Base-by-base conservation (phyloP, 805 yeast species). In the Saccharomycopsis javanensis region DNA sequence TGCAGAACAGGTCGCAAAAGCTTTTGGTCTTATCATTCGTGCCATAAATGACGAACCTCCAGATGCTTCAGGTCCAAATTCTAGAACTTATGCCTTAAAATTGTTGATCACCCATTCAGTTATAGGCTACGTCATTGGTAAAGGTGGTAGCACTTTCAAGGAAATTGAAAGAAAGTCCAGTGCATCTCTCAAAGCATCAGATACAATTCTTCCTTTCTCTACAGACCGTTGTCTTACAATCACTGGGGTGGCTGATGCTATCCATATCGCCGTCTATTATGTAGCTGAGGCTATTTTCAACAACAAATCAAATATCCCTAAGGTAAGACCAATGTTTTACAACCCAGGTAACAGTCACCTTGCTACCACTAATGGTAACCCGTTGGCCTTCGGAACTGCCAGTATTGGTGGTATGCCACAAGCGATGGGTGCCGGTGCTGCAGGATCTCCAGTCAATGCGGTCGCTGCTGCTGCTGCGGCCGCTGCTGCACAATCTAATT, bases 151-250 rank as follows among this genome's bases (percentile, higher is more conserved):
- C 25, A 79, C 82, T 63, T 82, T 89, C 66, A 76, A 88, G 62
- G 92, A 88, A 68, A 87, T 88, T 61, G 96, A 88, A 69, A 90
- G 85, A 56, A 77, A 78, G 60, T 86, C 94, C 15, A 90, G 92
- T 2, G 91, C 96, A 1, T 76, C 79, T 57, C 74, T 89, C 57
- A 79, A 77, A 62, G 94, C 95, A 2, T 86, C 85, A 25, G 88
- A 85, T 46, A 79, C 80, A 51, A 79, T 83, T 15, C 71, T 89
- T 62, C 87, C 94, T 0, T 79, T 78, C 60, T 85, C 92, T 0
- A 87, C 90, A 15, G 96, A 89, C 67, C 76, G 96, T 58, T 74
- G 86, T 20, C 72, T 89, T 52, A 75, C 82, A 25, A 78, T 88
- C 6, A 73, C 78, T 4, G 96, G 96, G 5, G 92, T 86, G 13